Conservation (phyloP, 768 basidiomycete genomes). For the Russula vinacea region DNA sequence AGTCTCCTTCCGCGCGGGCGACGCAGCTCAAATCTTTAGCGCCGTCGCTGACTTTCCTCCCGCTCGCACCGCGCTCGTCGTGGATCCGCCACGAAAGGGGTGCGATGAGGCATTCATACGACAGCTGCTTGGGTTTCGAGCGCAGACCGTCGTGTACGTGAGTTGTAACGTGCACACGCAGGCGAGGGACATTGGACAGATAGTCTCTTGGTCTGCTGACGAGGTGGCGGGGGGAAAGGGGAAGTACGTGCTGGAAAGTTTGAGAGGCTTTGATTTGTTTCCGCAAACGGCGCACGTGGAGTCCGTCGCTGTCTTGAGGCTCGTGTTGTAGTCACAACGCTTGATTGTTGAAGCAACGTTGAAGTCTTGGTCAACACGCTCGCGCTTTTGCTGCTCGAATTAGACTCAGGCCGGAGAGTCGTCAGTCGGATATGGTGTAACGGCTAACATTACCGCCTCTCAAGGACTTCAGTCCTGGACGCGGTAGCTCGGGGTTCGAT, state of each 20-base stretch:
- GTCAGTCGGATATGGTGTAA: slow-evolving; percentile 39
- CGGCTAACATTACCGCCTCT: slow-evolving; percentile 41
- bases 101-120: slow-evolving; percentile 76
- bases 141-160: slow-evolving; percentile 77
- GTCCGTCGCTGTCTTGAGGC: slow-evolving; percentile 51
- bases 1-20: slow-evolving; percentile 70
- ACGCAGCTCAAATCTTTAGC: slow-evolving; percentile 82
- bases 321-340: slow-evolving; percentile 34
- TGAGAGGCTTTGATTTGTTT: slow-evolving; percentile 91
- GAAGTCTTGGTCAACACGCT: too few relatives aligned
- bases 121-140: slow-evolving; percentile 70
- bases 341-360: too few relatives aligned
- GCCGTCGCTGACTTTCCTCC: slow-evolving; percentile 64
- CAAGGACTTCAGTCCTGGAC: slow-evolving; percentile 22
- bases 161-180: slow-evolving; percentile 95
- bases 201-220: slow-evolving; percentile 47
- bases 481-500: slow-evolving; percentile 45
- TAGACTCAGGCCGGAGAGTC: background rate
- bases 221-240: slow-evolving; percentile 38
- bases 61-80: slow-evolving; percentile 62
- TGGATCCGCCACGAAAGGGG: slow-evolving; percentile 94
- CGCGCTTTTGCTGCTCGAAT: too few relatives aligned
- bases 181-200: slow-evolving; percentile 79
- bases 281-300: slow-evolving; percentile 62
- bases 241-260: slow-evolving; percentile 73